phyloP scores from a whole-genome alignment of 306 rosid genomes.

The Castanopsis chinensis region DNA sequence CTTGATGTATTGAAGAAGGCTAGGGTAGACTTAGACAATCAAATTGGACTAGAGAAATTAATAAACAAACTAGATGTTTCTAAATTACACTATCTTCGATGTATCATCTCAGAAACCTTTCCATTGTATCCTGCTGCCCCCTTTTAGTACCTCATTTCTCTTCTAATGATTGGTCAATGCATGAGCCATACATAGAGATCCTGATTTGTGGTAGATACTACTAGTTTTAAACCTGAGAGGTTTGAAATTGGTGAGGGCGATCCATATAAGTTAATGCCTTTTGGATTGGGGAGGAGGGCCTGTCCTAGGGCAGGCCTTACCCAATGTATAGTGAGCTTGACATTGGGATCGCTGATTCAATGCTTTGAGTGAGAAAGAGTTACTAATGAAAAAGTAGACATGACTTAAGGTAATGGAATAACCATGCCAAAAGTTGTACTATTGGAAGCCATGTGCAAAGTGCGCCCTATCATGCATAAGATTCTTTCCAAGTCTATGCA shows the following conservation, averaged over 20 bases:
- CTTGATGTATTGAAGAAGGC: conserved; percentile 20
- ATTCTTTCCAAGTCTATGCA: not conserved
- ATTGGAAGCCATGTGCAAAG: conserved; percentile 21
- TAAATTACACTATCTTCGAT: conserved; percentile 31
- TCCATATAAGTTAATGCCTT: not conserved
- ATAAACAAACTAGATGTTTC: conserved; percentile 21
- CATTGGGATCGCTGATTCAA: too few relatives aligned
- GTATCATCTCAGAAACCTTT: conserved; percentile 30
- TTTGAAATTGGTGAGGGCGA: too few relatives aligned
- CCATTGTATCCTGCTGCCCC: not conserved
- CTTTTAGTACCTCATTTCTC: not conserved
- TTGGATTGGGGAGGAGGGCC: not conserved
- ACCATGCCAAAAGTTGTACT: too few relatives aligned
- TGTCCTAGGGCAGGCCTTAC: conserved; percentile 14
- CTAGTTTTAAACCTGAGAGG: not conserved
- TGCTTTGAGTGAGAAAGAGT: too few relatives aligned
- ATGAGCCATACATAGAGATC: conserved; percentile 45
- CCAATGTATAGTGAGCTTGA: not conserved
- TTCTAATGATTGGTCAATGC: conserved; percentile 16
- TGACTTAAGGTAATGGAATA: too few relatives aligned
- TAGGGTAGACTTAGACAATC: conserved; percentile 16
- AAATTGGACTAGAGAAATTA: conserved; percentile 19
- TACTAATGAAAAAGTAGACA: too few relatives aligned
- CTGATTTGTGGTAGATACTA: conserved; percentile 25
- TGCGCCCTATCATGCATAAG: conserved; percentile 9